Percentiles rank a stretch among this genome's conserved stretches.
Conservation (phyloP, 2,329 filamentous ascomycete species). For the Sphaerulina vaccinii region DNA sequence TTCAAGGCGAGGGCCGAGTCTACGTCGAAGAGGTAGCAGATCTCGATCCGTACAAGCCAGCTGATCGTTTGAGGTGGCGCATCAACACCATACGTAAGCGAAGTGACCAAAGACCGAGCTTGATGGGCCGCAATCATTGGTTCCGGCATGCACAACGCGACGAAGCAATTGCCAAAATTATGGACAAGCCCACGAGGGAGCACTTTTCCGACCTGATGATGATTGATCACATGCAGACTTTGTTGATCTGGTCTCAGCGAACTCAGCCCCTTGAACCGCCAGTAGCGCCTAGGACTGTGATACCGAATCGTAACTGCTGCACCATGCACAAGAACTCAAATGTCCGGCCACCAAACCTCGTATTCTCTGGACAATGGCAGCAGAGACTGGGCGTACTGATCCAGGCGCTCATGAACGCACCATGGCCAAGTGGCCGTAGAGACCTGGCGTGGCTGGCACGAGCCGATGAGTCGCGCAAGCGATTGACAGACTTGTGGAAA, state of each 20-base stretch:
- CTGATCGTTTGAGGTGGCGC: background rate
- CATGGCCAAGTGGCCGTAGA: slow-evolving; percentile 11
- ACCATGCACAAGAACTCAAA: background rate
- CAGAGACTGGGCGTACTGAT: background rate
- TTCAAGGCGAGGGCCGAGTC: background rate
- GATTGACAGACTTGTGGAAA: background rate
- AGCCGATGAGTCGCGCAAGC: background rate
- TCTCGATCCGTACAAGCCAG: background rate
- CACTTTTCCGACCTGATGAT: slow-evolving; percentile 6
- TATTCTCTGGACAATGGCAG: background rate
- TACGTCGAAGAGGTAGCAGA: background rate
- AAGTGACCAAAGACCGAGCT: no score
- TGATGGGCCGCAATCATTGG: background rate
- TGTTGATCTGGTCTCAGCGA: background rate
- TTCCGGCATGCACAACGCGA: background rate
- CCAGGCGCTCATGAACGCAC: slow-evolving; percentile 1
- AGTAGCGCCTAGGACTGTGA: no score
- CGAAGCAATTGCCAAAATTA: background rate
- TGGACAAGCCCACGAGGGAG: background rate
- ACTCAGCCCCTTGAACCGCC: no score
- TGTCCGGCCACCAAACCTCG: background rate
- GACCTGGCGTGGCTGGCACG: background rate
- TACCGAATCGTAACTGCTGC: no score
- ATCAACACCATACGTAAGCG: background rate
- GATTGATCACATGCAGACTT: background rate